Evolutionary conservation across 306 rosid genomes (phyloP).

Genomic region (Vicia faba): DNA sequence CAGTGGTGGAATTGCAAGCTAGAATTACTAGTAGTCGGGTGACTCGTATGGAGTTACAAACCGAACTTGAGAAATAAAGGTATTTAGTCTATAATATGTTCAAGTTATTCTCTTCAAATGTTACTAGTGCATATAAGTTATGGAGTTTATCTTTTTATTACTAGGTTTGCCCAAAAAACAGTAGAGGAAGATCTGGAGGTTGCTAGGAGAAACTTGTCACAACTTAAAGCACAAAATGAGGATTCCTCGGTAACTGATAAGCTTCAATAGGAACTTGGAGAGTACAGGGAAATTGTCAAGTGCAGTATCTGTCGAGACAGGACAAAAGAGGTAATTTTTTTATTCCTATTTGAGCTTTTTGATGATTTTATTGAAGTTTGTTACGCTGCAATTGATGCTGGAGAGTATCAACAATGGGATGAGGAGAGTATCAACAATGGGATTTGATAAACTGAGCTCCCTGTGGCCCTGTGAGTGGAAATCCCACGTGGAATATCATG

Average conservation of each 20-base stretch:
- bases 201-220: conserved; percentile 63
- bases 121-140: neutral
- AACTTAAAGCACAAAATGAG: conserved; percentile 66
- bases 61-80: conserved; percentile 86
- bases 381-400: conserved; percentile 1
- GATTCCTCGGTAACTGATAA: conserved; percentile 70
- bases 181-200: conserved; percentile 74
- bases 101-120: conserved; percentile 14
- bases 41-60: conserved; percentile 61
- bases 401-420: too few relatives aligned
- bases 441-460: conserved; percentile 20
- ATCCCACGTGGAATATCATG: neutral
- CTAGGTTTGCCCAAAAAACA: conserved; percentile 78
- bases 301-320: conserved; percentile 86
- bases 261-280: conserved; percentile 84
- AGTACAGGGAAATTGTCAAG: conserved; percentile 80
- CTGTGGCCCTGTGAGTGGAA: conserved; percentile 18
- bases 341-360: conserved; percentile 3
- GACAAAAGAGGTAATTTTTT: conserved; percentile 76
- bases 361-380: conserved; percentile 8
- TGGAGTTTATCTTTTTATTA: conserved; percentile 13
- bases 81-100: conserved; percentile 29
- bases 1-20: conserved; percentile 64
- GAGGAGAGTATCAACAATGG: neutral
- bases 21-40: conserved; percentile 56